Conservation (phyloP, 768 basidiomycete genomes). For the Arthromyces matolae region DNA sequence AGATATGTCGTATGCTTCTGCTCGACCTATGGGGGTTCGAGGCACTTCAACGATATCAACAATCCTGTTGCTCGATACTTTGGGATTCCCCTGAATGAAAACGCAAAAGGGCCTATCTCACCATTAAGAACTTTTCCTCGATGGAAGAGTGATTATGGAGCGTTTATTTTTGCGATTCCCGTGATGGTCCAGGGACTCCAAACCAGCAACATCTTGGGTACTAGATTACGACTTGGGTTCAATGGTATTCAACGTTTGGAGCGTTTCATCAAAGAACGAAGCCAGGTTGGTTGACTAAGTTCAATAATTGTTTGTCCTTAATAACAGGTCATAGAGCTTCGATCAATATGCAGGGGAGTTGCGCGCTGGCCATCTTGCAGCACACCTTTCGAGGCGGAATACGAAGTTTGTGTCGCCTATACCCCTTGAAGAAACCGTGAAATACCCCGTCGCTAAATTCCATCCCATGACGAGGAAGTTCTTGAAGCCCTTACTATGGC, state of each 20-base stretch:
- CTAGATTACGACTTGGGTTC: slow-evolving; percentile 18
- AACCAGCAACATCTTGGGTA: slow-evolving; percentile 5
- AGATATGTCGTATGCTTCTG: slow-evolving; percentile 34
- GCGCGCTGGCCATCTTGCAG: slow-evolving; percentile 5
- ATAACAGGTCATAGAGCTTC: slow-evolving; percentile 1
- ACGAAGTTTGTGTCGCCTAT: no score
- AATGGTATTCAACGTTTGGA: slow-evolving; percentile 25
- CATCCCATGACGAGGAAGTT: no score
- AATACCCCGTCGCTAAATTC: no score
- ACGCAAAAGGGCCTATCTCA: slow-evolving; percentile 24
- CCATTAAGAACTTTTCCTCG: slow-evolving; percentile 28
- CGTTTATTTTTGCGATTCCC: slow-evolving; percentile 33
- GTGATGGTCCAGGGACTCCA: slow-evolving; percentile 17
- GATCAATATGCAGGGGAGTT: slow-evolving; percentile 7
- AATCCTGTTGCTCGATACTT: slow-evolving; percentile 27
- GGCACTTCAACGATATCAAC: slow-evolving; percentile 18
- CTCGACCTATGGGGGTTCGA: slow-evolving; percentile 31
- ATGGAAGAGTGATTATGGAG: slow-evolving; percentile 21
- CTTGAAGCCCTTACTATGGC: no score
- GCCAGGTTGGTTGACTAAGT: slow-evolving; percentile 5
- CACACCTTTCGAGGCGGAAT: no score
- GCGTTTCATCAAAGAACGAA: slow-evolving; percentile 10
- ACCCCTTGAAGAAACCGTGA: no score
- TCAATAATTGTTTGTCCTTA: background rate
- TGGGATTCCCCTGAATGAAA: slow-evolving; percentile 31